These are phyloP conservation scores for Fistulifera pelliculosa DNA, from an alignment of 108 stramenopile species.

Conservation along the genomic window DNA sequence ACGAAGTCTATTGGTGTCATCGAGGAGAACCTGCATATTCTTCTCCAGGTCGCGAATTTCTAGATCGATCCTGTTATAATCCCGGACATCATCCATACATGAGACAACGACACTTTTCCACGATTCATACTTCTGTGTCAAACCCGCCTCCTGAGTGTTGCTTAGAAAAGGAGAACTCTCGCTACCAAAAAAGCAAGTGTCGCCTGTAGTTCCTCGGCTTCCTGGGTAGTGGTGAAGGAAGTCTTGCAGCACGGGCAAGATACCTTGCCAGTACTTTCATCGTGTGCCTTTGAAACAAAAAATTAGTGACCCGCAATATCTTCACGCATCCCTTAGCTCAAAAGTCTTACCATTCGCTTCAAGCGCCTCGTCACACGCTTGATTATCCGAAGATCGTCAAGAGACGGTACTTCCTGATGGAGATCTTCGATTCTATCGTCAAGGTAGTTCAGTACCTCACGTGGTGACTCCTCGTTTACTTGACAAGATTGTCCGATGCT, in stretches of 20 bases:
- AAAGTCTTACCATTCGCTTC: background rate
- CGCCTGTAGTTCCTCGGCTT: too few species aligned
- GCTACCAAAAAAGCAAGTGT: background rate
- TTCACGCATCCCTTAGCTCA: too few species aligned
- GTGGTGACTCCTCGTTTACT: background rate
- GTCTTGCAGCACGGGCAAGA: too few species aligned
- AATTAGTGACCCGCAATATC: too few species aligned
- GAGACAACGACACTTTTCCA: slow-evolving; percentile 32
- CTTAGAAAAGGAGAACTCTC: background rate
- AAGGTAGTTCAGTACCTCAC: background rate
- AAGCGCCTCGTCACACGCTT: background rate
- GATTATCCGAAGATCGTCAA: background rate
- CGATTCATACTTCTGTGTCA: slow-evolving; percentile 20
- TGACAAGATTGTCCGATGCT: background rate
- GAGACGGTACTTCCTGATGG: background rate
- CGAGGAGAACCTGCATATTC: slow-evolving; percentile 23
- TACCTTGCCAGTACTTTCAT: too few species aligned
- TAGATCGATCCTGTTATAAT: slow-evolving; percentile 33
- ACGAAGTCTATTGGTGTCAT: slow-evolving; percentile 16
- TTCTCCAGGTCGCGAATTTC: slow-evolving; percentile 47
- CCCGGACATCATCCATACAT: slow-evolving; percentile 26
- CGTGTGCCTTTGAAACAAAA: too few species aligned
- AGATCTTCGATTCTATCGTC: background rate
- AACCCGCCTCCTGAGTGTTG: background rate
- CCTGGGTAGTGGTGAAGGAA: too few species aligned